These are phyloP conservation scores for Lactarius deliciosus DNA, from an alignment of 768 basidiomycete species.

Conservation along the genomic window DNA sequence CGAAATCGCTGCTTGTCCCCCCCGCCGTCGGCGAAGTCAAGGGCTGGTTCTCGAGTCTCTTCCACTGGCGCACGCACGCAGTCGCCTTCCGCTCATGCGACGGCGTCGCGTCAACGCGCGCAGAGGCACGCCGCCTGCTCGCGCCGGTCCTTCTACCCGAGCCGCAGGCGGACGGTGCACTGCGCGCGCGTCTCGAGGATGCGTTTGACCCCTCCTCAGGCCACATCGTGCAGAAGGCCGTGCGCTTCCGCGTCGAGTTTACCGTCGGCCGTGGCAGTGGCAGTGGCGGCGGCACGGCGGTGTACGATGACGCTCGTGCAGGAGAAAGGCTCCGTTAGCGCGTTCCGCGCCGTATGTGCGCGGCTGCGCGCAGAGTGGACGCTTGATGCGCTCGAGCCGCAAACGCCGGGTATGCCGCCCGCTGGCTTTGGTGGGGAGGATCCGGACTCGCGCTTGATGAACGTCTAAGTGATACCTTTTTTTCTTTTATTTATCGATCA, in stretches of 20 bases:
- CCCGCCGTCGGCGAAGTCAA: conserved; percentile 83
- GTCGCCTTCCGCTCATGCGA: conserved; percentile 56
- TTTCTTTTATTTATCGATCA: neutral
- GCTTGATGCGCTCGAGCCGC: conserved; percentile 36
- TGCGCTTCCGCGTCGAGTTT: conserved; percentile 86
- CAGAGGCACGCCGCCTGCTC: conserved; percentile 62
- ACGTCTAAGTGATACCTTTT: neutral
- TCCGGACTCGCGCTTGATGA: conserved; percentile 15
- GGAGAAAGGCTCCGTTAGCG: conserved; percentile 89
- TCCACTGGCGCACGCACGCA: conserved; percentile 80
- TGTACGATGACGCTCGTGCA: conserved; percentile 77
- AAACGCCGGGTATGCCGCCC: conserved; percentile 21
- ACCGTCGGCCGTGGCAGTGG: conserved; percentile 31
- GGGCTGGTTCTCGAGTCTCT: conserved; percentile 94
- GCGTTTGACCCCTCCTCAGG: conserved; percentile 41
- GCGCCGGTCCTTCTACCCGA: conserved; percentile 63
- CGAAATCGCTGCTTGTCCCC: conserved; percentile 47
- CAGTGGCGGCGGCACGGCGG: conserved; percentile 37
- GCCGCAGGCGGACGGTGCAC: conserved; percentile 50
- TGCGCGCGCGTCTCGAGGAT: conserved; percentile 57
- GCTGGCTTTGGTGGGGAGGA: conserved; percentile 22
- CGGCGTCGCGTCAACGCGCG: conserved; percentile 58
- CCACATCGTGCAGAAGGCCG: conserved; percentile 62
- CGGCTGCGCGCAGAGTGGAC: conserved; percentile 70
- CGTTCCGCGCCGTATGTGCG: conserved; percentile 77